Evolutionary conservation across 345 rosid species (phyloP).

Genomic region (Moricandia moricandioides): DNA sequence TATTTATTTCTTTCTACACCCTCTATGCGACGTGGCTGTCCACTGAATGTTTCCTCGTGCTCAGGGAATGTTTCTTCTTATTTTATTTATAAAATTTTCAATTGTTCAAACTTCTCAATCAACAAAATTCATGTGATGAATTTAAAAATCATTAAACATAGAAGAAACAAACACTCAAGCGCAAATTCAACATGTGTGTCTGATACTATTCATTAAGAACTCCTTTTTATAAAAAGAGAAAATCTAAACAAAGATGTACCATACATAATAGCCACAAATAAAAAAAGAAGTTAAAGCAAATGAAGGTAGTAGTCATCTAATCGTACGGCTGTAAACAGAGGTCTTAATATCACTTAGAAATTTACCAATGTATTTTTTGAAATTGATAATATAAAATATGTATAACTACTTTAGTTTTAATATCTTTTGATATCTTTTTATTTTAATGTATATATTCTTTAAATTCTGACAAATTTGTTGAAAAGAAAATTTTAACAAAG

Average conservation of each 20-base stretch:
- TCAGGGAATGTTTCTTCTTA: slow-evolving; percentile 24
- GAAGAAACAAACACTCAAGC: slow-evolving; percentile 8
- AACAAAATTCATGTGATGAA: slow-evolving; percentile 17
- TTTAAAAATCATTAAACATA: slow-evolving; percentile 7
- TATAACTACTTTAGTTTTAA: too few relatives aligned
- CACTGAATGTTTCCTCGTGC: slow-evolving; percentile 9
- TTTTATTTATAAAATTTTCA: not conserved
- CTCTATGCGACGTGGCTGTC: slow-evolving; percentile 7
- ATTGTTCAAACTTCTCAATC: slow-evolving; percentile 1
- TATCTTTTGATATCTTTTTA: too few relatives aligned
- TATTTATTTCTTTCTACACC: not conserved
- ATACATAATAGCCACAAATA: not conserved
- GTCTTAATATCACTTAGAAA: too few relatives aligned
- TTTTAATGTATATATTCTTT: too few relatives aligned
- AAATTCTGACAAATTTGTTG: too few relatives aligned
- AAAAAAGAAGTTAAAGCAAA: not conserved
- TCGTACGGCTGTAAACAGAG: slow-evolving; percentile 25
- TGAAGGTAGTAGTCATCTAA: not conserved
- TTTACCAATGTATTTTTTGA: too few relatives aligned
- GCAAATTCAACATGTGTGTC: slow-evolving; percentile 10
- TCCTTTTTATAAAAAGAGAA: not conserved
- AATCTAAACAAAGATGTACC: not conserved
- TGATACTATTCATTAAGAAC: not conserved
- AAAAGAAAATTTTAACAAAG: too few relatives aligned
- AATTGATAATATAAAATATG: too few relatives aligned